Conservation (phyloP, 768 basidiomycete species). For the Pluteus cervinus region DNA sequence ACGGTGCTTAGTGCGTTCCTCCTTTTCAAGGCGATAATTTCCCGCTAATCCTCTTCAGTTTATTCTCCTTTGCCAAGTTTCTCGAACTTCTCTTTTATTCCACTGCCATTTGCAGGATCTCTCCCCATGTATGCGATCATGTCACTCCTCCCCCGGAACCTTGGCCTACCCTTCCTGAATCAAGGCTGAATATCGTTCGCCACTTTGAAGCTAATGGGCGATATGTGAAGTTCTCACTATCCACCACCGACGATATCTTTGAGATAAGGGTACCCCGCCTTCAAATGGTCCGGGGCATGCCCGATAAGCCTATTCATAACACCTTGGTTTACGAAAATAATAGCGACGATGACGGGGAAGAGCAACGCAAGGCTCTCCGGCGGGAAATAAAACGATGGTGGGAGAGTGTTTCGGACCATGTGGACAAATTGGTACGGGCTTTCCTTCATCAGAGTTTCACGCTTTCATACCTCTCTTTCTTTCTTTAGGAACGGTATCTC, state of each 20-base stretch:
- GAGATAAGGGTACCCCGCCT: conserved; percentile 56
- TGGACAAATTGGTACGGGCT: conserved; percentile 57
- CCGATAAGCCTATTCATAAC: conserved; percentile 10
- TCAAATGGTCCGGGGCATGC: conserved; percentile 41
- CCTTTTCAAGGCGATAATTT: conserved; percentile 1
- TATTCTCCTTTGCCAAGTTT: conserved; percentile 53
- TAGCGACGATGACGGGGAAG: conserved; percentile 18
- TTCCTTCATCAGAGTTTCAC: no score
- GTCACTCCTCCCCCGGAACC: conserved; percentile 23
- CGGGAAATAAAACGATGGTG: conserved; percentile 63
- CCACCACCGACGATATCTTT: conserved; percentile 47
- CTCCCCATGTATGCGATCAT: conserved; percentile 43
- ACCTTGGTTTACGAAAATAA: background rate
- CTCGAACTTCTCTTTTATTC: conserved; percentile 50
- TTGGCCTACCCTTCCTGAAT: conserved; percentile 18
- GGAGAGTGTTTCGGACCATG: conserved; percentile 53
- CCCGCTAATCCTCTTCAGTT: conserved; percentile 20
- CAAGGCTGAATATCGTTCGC: conserved; percentile 36
- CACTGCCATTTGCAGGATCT: conserved; percentile 23
- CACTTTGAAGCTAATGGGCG: conserved; percentile 25
- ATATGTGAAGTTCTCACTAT: conserved; percentile 39
- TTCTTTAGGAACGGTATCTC: conserved; percentile 38
- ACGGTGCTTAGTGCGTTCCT: conserved; percentile 46
- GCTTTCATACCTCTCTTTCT: conserved; percentile 3
- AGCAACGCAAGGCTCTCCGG: conserved; percentile 44